A percentile compares a stretch with the other conserved stretches of the same genome.
Evolutionary conservation across 768 basidiomycete species (phyloP).

Genomic region (Boletus bicolor): DNA sequence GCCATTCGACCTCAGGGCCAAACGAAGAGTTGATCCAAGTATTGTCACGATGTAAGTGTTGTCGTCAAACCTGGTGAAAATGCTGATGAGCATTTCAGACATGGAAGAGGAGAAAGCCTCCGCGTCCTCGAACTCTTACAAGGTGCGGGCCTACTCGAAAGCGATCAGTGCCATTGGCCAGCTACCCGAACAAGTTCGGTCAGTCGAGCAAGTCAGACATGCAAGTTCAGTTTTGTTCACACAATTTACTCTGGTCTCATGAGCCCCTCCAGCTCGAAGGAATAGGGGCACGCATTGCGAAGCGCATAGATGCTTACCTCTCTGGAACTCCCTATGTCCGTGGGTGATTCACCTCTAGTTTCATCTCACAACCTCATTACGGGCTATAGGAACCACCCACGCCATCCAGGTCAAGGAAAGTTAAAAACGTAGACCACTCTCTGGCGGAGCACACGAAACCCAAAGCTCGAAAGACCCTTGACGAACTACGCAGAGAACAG

Average conservation of each 20-base stretch:
- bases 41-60: constrained; percentile 40
- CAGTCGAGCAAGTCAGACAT: constrained; percentile 38
- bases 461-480: constrained; percentile 18
- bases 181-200: constrained; percentile 42
- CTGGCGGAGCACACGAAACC: constrained; percentile 1
- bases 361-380: constrained; percentile 2
- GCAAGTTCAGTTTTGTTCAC: constrained; percentile 14
- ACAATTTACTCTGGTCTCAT: constrained; percentile 6
- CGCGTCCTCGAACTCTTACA: constrained; percentile 40
- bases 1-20: constrained; percentile 23
- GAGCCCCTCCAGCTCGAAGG: constrained; percentile 28
- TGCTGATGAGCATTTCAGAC: constrained; percentile 25
- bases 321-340: constrained; percentile 34
- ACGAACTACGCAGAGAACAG: constrained; percentile 28
- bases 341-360: constrained; percentile 22
- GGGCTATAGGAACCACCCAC: constrained; percentile 17
- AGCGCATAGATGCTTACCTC: constrained; percentile 44
- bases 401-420: constrained; percentile 3
- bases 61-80: neutral
- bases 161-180: constrained; percentile 44
- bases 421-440: neutral
- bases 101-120: constrained; percentile 42
- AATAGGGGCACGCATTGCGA: constrained; percentile 39
- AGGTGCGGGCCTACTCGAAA: constrained; percentile 47
- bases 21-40: constrained; percentile 40